Base-by-base conservation (phyloP, 139 green algal genomes). In the Haematococcus lacustris region DNA sequence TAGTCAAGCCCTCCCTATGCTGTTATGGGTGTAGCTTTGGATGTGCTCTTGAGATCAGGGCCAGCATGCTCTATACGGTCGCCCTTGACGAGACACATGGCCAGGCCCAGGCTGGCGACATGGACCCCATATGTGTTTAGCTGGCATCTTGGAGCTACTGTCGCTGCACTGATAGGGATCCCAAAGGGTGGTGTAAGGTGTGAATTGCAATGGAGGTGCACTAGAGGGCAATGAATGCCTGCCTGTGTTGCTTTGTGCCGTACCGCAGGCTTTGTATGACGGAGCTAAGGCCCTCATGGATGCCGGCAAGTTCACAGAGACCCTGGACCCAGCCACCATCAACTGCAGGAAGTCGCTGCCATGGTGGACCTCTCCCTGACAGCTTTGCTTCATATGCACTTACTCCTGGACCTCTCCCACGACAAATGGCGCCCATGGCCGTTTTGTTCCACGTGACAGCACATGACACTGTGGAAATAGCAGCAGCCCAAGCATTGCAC, bases 311-410 rank as follows among this genome's bases (percentile, higher is more conserved):
- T 82, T 76, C 50, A 61, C 63, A 32, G 28, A 38, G 2, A 13
- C 25, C 2, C 32, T 82, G 38, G 72, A 82, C 62, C 61, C 61
- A 2, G 77, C 77, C 3, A 82, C 77, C 0, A 47, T 25, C 0
- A 51, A 70, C 30, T 78, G 77, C 33, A 35, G 51, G 7, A 0
- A 17, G 2, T 30, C 28, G 38, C 67, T 82, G 37, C 73, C 51
- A 39, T 82, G 77, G 77, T 82, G 77, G 77, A n/a, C n/a, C n/a
- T n/a, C n/a, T n/a, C n/a, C n/a, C n/a, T n/a, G n/a, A n/a, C n/a
- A n/a, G n/a, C n/a, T n/a, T n/a, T n/a, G n/a, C n/a, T n/a, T n/a
- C n/a, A n/a, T n/a, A n/a, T n/a, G n/a, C n/a, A n/a, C n/a, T n/a
- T n/a, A n/a, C n/a, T n/a, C n/a, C n/a, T n/a, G n/a, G n/a, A n/a